These are phyloP conservation scores for Rhodomyrtus psidioides DNA, from an alignment of 441 rosid genomes.

Conservation along the genomic window DNA sequence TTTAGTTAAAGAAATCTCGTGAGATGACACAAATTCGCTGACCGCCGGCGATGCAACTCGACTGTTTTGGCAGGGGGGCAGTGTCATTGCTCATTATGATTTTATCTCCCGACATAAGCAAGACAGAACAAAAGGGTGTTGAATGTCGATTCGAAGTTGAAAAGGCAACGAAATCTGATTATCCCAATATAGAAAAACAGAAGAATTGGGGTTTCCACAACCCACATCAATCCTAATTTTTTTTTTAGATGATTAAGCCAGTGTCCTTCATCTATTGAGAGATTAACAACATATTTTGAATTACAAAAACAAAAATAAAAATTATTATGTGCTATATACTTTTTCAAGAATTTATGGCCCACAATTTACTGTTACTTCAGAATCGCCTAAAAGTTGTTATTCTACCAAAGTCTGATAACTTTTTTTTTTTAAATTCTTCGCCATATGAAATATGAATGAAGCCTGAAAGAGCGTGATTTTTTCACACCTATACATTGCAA, in stretches of 20 bases:
- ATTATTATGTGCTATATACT: too few relatives aligned
- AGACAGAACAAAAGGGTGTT: not conserved
- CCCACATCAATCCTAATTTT: too few relatives aligned
- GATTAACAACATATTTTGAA: too few relatives aligned
- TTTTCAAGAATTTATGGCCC: too few relatives aligned
- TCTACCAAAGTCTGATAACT: too few relatives aligned
- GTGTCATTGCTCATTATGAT: not conserved
- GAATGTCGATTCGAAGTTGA: not conserved
- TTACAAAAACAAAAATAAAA: too few relatives aligned
- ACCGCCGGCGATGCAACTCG: not conserved
- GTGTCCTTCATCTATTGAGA: too few relatives aligned
- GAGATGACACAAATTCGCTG: too few relatives aligned
- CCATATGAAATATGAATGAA: fast-evolving
- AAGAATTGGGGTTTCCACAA: not conserved
- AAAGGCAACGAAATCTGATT: fast-evolving
- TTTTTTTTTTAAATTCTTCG: fast-evolving
- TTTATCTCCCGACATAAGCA: not conserved
- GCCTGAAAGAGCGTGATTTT: not conserved
- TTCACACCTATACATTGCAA: not conserved
- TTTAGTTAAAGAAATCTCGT: too few relatives aligned
- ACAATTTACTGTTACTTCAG: too few relatives aligned
- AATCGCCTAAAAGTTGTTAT: too few relatives aligned
- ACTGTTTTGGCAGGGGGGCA: not conserved
- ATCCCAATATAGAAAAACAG: not conserved
- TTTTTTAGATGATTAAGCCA: too few relatives aligned